Evolutionary conservation across 164 flowering plant genomes (phyloP), one percentile per base, ranked within the genome.

Genomic region (Chimonanthus salicifolius): DNA sequence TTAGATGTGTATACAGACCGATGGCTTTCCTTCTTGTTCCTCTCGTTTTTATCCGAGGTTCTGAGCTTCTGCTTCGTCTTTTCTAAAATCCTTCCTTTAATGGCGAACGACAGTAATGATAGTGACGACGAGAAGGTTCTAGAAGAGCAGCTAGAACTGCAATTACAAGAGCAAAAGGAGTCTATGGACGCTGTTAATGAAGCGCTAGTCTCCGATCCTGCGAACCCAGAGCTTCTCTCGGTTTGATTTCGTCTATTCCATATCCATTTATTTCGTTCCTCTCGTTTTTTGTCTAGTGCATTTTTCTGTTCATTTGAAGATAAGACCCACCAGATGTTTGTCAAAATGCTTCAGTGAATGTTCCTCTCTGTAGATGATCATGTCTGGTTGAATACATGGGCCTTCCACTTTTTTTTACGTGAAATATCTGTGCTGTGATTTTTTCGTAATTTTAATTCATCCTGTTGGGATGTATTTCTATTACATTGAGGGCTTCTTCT

Each of bases 161-260:
- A 93, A 77, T 82, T 95, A 66, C 76, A 84, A 8, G 99, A 93
- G 68, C 99, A 95, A 69, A 85, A 71, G 60, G 98, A 89, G 13
- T 90, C 98, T 0, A 81, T 95, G 7, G 48, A 79, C 6, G 87
- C 84, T 58, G 45, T 95, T 3, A 60, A 83, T 21, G 86, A 95
- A 10, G 98, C 94, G 77, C 85, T 95, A 13, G 77, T 70, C 62
- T 82, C 85, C 11, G 99, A 93, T 74, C 88, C 94, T n/a, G 18
- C 83, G 58, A 90, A 95, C 65, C 15, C 85, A 11, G 99, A 95
- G 79, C 93, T 95, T 67, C 88, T 89, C 67, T 21, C 81, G 71
- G 99, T 92, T 82, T 4, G 64, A 44, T 46, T 18, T 21, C 67
- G 48, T 50, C 58, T 75, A 47, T 60, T 6, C 7, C 10, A 5